phyloP scores from a whole-genome alignment of 768 basidiomycete species.

The Lentinula raphanica region DNA sequence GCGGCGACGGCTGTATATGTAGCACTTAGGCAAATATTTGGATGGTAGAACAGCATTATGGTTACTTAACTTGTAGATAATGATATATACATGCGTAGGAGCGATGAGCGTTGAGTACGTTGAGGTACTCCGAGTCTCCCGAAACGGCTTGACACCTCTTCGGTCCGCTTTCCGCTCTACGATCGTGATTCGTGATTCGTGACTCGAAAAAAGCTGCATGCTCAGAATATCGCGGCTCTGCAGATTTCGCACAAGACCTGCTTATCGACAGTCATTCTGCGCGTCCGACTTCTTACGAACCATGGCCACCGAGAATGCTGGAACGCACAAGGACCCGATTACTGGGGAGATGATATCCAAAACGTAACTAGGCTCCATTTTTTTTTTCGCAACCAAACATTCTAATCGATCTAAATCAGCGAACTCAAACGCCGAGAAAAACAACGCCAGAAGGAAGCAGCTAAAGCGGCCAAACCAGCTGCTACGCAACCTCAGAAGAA shows the following conservation, averaged over 20 bases:
- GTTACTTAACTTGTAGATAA: no score
- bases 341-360: conserved; percentile 98
- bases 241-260: neutral
- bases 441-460: conserved; percentile 77
- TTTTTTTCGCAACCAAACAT: conserved; percentile 17
- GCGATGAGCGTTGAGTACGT: no score
- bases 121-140: no score
- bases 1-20: neutral
- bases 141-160: neutral
- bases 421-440: conserved; percentile 94
- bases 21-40: neutral
- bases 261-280: neutral
- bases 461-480: conserved; percentile 56
- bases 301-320: conserved; percentile 20
- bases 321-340: conserved; percentile 69
- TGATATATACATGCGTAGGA: no score
- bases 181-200: neutral
- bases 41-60: neutral
- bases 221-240: neutral
- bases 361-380: conserved; percentile 54
- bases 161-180: neutral
- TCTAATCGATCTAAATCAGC: conserved; percentile 39
- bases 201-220: neutral
- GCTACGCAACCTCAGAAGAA: conserved; percentile 34
- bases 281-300: conserved; percentile 1